Evolutionary conservation across 768 basidiomycete genomes (phyloP), one percentile per base, ranked within the genome.

Genomic region (Lentinula sp.): DNA sequence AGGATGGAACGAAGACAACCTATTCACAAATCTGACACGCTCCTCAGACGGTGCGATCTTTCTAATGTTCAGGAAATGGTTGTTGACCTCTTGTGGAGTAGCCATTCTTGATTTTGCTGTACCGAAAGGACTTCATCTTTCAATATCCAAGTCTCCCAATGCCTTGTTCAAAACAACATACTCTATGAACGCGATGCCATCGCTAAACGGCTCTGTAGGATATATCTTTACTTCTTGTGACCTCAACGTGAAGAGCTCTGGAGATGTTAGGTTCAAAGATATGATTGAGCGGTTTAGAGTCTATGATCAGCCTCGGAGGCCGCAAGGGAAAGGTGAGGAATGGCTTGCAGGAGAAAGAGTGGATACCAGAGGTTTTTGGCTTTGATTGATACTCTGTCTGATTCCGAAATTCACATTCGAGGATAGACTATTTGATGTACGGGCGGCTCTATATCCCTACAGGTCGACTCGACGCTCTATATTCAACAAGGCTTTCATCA

Each of bases 1-100:
- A 35, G 91, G 93, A 63, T 98, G 96, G 96, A 95, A 94, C 67
- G 93, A 96, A 70, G 95, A 98, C 73, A 96, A 96, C 68, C 78
- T 96, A 21, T 98, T 93, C 68, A 85, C 89, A 2, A 93, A 95
- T 65, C 67, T 98, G 48, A 97, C 93, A 1, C 85, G 92, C 59
- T 91, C 93, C 39, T 96, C 95, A 1, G 87, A 83, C 75, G 91
- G 94, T 96, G 62, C 51, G 74, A 37, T 4, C 40, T 2, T 16
- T 53, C 32, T 42, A 21, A 2, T 50, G 39, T n/a, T 23, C n/a
- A 4, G 28, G 9, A 61, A 11, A 46, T 18, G 32, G 52, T 3
- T 23, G 55, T 43, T 42, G 61, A 53, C 32, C 43, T 57, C 45
- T 45, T 66, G 35, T 10, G n/a, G 28, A 28, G 28, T 70, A 93